Evolutionary conservation across 768 basidiomycete genomes (phyloP).

Genomic region (Mrakia hoshinonis): DNA sequence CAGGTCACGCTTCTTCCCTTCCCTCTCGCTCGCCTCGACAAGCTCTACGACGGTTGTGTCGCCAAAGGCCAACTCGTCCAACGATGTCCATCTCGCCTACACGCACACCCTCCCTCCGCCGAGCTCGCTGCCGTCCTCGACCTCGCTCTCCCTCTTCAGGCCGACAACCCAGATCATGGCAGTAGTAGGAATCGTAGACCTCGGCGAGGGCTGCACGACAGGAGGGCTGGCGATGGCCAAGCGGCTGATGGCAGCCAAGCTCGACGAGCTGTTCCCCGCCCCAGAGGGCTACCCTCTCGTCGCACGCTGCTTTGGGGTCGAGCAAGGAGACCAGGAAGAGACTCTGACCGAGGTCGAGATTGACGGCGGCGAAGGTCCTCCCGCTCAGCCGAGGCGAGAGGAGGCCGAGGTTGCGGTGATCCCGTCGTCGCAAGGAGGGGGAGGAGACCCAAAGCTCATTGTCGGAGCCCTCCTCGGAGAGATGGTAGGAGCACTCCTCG

Average conservation of each 20-base stretch:
- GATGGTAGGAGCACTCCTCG: slow-evolving; percentile 78
- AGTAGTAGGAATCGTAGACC: slow-evolving; percentile 76
- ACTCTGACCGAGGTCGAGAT: slow-evolving; percentile 8
- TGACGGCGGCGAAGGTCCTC: neutral
- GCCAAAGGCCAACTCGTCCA: slow-evolving; percentile 21
- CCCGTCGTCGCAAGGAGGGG: neutral
- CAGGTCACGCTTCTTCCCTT: slow-evolving; percentile 20
- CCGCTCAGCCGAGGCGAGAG: neutral
- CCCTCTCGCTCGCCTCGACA: neutral
- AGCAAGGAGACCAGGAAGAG: slow-evolving; percentile 23
- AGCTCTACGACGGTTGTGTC: neutral
- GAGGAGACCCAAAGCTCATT: neutral
- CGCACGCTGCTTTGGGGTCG: slow-evolving; percentile 32
- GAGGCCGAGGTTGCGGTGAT: neutral
- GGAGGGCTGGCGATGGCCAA: slow-evolving; percentile 38
- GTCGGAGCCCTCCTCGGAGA: slow-evolving; percentile 77
- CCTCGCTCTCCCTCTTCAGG: slow-evolving; percentile 54
- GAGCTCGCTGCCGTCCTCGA: slow-evolving; percentile 44
- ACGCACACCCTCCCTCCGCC: slow-evolving; percentile 54
- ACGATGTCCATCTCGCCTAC: slow-evolving; percentile 63
- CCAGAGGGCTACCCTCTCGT: slow-evolving; percentile 29
- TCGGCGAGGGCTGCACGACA: slow-evolving; percentile 13
- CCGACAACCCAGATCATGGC: slow-evolving; percentile 65
- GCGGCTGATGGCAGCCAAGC: slow-evolving; percentile 51
- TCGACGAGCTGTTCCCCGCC: slow-evolving; percentile 58